A percentile compares a stretch with the other conserved stretches of the same genome.
Conservation (phyloP, 2,329 filamentous ascomycete genomes). For the Kalmusia sp. region DNA sequence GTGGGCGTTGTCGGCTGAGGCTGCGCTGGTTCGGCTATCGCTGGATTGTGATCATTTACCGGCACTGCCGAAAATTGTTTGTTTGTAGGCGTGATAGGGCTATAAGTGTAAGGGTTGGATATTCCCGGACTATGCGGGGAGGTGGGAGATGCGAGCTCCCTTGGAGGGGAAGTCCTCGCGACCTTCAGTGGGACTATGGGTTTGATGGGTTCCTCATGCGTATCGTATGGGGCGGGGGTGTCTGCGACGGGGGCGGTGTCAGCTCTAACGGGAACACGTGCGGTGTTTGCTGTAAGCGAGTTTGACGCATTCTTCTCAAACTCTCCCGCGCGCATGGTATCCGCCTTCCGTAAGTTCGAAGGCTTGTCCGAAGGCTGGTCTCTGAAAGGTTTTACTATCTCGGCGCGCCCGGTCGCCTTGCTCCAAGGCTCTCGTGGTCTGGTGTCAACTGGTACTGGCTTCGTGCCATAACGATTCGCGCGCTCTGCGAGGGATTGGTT, state of each 20-base stretch:
- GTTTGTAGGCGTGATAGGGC: constrained; percentile 36
- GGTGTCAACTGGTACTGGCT: constrained; percentile 51
- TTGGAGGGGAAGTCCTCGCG: constrained; percentile 44
- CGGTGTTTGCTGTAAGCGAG: constrained; percentile 31
- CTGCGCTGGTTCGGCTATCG: constrained; percentile 22
- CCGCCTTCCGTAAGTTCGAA: constrained; percentile 56
- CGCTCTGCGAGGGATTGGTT: constrained; percentile 40
- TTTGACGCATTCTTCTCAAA: constrained; percentile 28
- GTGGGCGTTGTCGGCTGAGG: constrained; percentile 34
- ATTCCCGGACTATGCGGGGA: constrained; percentile 31
- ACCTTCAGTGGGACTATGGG: constrained; percentile 53
- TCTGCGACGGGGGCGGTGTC: constrained; percentile 40
- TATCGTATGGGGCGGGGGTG: constrained; percentile 24
- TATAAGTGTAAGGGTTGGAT: constrained; percentile 32
- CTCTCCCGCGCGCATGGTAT: constrained; percentile 25
- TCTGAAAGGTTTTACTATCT: constrained; percentile 68
- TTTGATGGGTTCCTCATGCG: constrained; percentile 49
- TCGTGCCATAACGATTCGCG: constrained; percentile 32
- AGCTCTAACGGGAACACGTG: constrained; percentile 29
- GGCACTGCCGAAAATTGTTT: constrained; percentile 21
- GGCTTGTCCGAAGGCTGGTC: constrained; percentile 65
- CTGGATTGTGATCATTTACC: constrained; percentile 18
- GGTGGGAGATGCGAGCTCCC: constrained; percentile 40
- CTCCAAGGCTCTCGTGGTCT: constrained; percentile 65
- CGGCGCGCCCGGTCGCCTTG: constrained; percentile 72